These are phyloP conservation scores for Sarocladium oryzae DNA, from an alignment of 2,329 filamentous ascomycete species.

Conservation along the genomic window DNA sequence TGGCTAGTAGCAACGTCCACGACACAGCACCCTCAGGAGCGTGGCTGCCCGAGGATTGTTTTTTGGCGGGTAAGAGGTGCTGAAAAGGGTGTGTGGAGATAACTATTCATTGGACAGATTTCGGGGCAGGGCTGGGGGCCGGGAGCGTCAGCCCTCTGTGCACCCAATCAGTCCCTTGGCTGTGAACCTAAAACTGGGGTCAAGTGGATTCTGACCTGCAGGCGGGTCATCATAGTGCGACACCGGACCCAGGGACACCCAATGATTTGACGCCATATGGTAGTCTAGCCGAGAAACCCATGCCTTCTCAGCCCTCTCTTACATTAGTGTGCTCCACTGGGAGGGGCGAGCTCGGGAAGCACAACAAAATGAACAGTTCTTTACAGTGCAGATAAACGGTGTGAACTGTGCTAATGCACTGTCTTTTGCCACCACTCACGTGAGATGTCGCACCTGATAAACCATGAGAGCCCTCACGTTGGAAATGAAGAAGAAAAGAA, in stretches of 20 bases:
- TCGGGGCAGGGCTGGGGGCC: background rate
- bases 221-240: background rate
- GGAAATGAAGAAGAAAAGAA: no score
- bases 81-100: background rate
- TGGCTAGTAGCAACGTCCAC: conserved; percentile 7
- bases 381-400: background rate
- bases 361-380: background rate
- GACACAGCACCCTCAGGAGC: background rate
- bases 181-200: background rate
- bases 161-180: background rate
- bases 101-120: background rate
- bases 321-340: no score
- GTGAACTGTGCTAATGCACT: background rate
- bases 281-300: no score
- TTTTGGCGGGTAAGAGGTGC: background rate
- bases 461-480: no score
- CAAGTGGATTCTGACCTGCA: background rate
- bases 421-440: background rate
- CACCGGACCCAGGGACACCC: background rate
- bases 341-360: background rate
- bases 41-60: conserved; percentile 9
- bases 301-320: no score
- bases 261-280: background rate
- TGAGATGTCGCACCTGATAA: background rate
- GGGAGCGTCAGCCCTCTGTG: background rate